Base-by-base conservation (phyloP, 768 basidiomycete genomes). In the Agrocybe chaxingu region DNA sequence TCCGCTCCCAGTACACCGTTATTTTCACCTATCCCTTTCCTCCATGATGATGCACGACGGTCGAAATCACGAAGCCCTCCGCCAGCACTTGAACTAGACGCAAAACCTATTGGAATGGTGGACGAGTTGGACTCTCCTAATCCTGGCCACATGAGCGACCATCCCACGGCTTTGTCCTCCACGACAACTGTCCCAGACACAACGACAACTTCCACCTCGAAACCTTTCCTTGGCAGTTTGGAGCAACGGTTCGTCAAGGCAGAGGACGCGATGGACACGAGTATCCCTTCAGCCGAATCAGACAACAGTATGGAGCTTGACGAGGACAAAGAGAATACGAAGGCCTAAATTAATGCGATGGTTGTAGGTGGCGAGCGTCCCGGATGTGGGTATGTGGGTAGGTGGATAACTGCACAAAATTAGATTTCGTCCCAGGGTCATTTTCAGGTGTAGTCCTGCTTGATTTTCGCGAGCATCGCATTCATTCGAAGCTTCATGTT, bases 401-500 rank as follows among this genome's bases (percentile, higher is more conserved):
- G n/a, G 16, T 12, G 40, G 37, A 45, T 44, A 35, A 37, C 29
- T 19, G 34, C 34, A 34, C 19, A 44, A 16, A 16, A 16, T 16
- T 16, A 16, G 16, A 16, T 16, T 16, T 16, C 16, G 16, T 16
- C 16, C 34, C 30, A 7, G 31, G n/a, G 9, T 16, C 16, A 16
- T 18, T 30, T 45, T 65, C 64, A 82, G 47, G 69, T 61, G 35
- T 69, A 64, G 59, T 85, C 78, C 42, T 77, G 79, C 65, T 89
- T 87, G 57, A 96, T 93, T 68, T 87, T 85, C 65, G 92, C 89
- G 51, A 96, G 77, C 76, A 96, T 76, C 29, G 80, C 84, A 54
- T 83, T 81, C 91, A 96, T 95, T 44, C 92, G 84, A 43, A 88
- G 68, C 60, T 86, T 88, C 92, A 96, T 94, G 62, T 77, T 70